These are phyloP conservation scores for Mimosa bimucronata DNA, from an alignment of 306 rosid species.

Conservation along the genomic window DNA sequence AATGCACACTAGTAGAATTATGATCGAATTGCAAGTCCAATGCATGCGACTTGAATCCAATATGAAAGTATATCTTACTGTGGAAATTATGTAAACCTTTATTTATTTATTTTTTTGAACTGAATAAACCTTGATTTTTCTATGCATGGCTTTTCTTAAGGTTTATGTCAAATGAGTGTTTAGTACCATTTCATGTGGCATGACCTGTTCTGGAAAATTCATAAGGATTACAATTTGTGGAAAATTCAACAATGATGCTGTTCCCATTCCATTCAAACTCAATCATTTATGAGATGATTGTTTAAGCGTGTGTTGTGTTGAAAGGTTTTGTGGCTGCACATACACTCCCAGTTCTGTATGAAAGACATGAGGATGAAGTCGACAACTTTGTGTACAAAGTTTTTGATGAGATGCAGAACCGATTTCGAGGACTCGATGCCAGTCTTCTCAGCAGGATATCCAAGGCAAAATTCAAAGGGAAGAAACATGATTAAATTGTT, in stretches of 20 bases:
- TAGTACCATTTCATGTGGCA: neutral
- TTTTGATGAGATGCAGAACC: conserved; percentile 55
- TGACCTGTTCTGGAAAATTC: neutral
- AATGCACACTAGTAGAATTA: neutral
- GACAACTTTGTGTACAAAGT: conserved; percentile 66
- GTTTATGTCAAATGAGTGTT: neutral
- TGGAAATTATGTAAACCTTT: neutral
- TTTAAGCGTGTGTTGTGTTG: conserved; percentile 8
- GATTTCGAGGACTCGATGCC: conserved; percentile 62
- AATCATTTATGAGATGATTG: neutral
- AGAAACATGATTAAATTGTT: conserved; percentile 56
- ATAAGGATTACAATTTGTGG: neutral
- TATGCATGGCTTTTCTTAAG: neutral
- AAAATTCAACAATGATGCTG: neutral
- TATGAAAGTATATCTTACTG: neutral
- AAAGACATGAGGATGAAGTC: conserved; percentile 79
- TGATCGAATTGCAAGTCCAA: neutral
- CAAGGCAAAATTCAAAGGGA: conserved; percentile 45
- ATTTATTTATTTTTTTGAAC: no score
- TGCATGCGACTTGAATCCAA: neutral
- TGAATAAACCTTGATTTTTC: neutral
- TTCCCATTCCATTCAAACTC: neutral
- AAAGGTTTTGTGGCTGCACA: conserved; percentile 87
- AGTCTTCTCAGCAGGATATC: conserved; percentile 46
- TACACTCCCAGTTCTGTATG: conserved; percentile 85